Evolutionary conservation across 75 land plant genomes (phyloP), one percentile per base, ranked within the genome.

Genomic region (Cryptomeria japonica): DNA sequence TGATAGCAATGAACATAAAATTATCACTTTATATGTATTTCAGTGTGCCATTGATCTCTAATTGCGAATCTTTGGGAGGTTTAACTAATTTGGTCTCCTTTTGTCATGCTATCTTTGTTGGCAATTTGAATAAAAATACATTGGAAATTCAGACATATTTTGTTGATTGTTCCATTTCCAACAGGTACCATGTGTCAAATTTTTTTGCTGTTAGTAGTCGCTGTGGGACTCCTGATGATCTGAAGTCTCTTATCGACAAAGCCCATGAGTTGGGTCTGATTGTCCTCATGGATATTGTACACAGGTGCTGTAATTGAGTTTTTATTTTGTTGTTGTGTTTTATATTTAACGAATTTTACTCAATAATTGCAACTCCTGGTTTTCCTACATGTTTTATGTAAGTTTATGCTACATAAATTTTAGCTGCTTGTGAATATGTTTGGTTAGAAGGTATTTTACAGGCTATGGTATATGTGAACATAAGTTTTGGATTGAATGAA

Each of bases 201-300:
- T 97, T 94, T 86, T 97, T 94, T 90, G 99, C 99, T 47, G 97
- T 94, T 15, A 97, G 99, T 84, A 95, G 97, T 58, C 97, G 99
- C 19, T 97, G 91, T 91, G 99, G 99, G 51, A 97, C 99, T 42
- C 99, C 99, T 39, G 99, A 97, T 87, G 99, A 97, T 14, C 91
- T 97, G 14, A 97, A 97, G 86, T 96, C 97, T 88, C 91, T 97
- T 39, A 96, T 97, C 87, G 99, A 97, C 88, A 94, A 72, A 90
- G 99, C 99, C 86, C 99, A 97, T 87, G 99, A 97, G 87, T 92
- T 97, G 73, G 99, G 94, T 41, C 80, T 97, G 38, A 85, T 93
- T 90, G 99, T 97, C 72, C 93, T 97, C 19, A 97, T 97, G 99
- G 99, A 97, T 91, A 94, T 97, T 88, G 99, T 97, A 61, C 99